phyloP scores from a whole-genome alignment of 768 basidiomycete species.

The Thelephora aurantiotincta region DNA sequence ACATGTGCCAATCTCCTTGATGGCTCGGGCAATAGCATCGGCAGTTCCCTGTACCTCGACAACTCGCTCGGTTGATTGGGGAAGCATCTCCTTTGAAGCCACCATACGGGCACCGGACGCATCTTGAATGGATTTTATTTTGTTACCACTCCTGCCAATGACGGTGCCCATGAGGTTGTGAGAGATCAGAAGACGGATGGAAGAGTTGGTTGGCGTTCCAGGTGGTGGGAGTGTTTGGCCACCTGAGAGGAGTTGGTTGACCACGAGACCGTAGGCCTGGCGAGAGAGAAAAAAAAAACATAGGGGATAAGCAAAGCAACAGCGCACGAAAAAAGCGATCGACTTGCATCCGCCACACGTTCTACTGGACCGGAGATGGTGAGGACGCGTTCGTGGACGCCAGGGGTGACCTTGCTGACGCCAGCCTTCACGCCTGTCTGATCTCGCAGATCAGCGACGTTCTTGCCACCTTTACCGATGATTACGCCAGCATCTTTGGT shows the following conservation, averaged over 20 bases:
- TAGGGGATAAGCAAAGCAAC: constrained; percentile 7
- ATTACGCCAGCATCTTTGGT: constrained; percentile 97
- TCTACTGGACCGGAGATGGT: constrained; percentile 89
- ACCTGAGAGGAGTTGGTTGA: constrained; percentile 77
- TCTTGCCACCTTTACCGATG: constrained; percentile 94
- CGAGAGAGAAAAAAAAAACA: not conserved
- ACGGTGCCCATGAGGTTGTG: constrained; percentile 99
- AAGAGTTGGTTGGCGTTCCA: constrained; percentile 44
- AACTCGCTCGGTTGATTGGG: constrained; percentile 97
- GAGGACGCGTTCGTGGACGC: constrained; percentile 95
- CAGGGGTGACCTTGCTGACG: constrained; percentile 95
- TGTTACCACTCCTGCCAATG: constrained; percentile 90
- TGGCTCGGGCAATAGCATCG: constrained; percentile 84
- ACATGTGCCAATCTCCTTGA: constrained; percentile 92
- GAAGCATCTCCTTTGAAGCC: constrained; percentile 97
- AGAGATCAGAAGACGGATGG: constrained; percentile 93
- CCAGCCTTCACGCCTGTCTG: constrained; percentile 96
- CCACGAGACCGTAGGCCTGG: constrained; percentile 91
- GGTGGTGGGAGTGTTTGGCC: constrained; percentile 53
- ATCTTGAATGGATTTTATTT: constrained; percentile 99
- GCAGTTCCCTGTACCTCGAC: constrained; percentile 95
- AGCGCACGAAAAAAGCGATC: constrained; percentile 2
- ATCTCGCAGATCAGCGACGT: constrained; percentile 92
- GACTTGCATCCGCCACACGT: constrained; percentile 73
- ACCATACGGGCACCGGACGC: constrained; percentile 94